Base-by-base conservation (phyloP, 805 yeast species). In the Candida silvatica region DNA sequence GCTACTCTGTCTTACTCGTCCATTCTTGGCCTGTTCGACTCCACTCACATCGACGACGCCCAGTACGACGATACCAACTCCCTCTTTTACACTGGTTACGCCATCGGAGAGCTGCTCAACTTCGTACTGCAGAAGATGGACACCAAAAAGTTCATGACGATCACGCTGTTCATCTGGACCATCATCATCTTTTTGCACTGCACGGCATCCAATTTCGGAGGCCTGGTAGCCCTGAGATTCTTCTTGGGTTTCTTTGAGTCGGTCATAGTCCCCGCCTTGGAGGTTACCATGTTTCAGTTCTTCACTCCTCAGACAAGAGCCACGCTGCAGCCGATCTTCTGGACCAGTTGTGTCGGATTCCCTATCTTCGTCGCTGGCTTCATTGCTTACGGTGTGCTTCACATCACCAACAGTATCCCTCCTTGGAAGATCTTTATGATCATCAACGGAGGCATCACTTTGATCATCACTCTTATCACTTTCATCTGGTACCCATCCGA, bases 361-460 rank as follows among this genome's bases (percentile, higher is more conserved):
- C 37, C 37, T 9, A 44, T 42, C 18, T 66, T 74, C 25, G 31
- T 74, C 8, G 61, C 66, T 19, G 76, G 51, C 17, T 45, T 51
- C 29, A 36, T 49, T 31, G 38, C 55, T 6, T 49, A 48, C 30
- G 56, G 52, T 20, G 46, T 59, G 9, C 27, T 43, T 14, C 48
- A 44, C 5, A 35, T 30, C 25, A 39, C 44, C 9, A 32, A 40
- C 15, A 27, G 31, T 8, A 27, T 40, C 29, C 31, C 58, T 15
- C 45, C 45, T 16, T 78, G 82, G 80, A 66, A 46, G 47, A 74
- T 30, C 37, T 47, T 38, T 59, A 76, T 40, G 68, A 62, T 54
- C 59, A 74, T 73, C 29, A 59, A 70, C 33, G 82, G 80, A 32
- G 66, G 71, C 14, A 42, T 71, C 17, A 67, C 80, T 0, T 54